Conservation (phyloP, 805 yeast genomes). For the Saccharomycopsis capsularis region DNA sequence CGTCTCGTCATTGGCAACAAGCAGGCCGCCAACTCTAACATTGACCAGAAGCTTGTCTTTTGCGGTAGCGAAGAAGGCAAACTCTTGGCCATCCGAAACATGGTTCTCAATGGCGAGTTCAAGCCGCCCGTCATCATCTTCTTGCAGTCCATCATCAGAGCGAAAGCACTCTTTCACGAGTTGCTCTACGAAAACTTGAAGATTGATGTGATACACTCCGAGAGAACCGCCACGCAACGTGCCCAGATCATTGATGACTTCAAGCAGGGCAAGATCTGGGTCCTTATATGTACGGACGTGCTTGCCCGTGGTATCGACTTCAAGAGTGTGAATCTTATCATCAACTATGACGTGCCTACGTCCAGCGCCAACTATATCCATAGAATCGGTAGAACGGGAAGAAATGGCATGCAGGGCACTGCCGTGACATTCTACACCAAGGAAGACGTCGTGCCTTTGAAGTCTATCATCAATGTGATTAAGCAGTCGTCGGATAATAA, state of each 20-base stretch:
- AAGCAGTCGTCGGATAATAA: conserved; percentile 65
- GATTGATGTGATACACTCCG: conserved; percentile 95
- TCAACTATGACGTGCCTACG: conserved; percentile 94
- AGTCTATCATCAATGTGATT: conserved; percentile 90
- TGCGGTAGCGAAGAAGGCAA: conserved; percentile 97
- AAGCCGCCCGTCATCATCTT: conserved; percentile 91
- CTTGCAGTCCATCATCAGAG: conserved; percentile 85
- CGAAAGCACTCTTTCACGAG: conserved; percentile 92
- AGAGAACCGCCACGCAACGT: conserved; percentile 83
- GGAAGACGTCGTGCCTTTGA: conserved; percentile 69
- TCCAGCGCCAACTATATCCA: conserved; percentile 94
- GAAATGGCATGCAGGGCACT: conserved; percentile 81
- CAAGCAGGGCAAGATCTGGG: conserved; percentile 90
- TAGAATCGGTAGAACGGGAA: conserved; percentile 97
- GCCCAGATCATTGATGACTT: conserved; percentile 77
- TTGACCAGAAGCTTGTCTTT: conserved; percentile 75
- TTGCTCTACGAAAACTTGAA: conserved; percentile 83
- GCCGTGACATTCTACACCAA: conserved; percentile 93
- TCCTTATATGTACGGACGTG: conserved; percentile 92
- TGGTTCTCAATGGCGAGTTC: conserved; percentile 77
- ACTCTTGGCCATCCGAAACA: conserved; percentile 80
- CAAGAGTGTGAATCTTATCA: conserved; percentile 88
- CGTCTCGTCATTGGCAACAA: conserved; percentile 88
- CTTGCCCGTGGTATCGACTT: conserved; percentile 95
- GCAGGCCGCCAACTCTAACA: conserved; percentile 81